Conservation (phyloP, 345 rosid genomes). For the Citrus unshiu region DNA sequence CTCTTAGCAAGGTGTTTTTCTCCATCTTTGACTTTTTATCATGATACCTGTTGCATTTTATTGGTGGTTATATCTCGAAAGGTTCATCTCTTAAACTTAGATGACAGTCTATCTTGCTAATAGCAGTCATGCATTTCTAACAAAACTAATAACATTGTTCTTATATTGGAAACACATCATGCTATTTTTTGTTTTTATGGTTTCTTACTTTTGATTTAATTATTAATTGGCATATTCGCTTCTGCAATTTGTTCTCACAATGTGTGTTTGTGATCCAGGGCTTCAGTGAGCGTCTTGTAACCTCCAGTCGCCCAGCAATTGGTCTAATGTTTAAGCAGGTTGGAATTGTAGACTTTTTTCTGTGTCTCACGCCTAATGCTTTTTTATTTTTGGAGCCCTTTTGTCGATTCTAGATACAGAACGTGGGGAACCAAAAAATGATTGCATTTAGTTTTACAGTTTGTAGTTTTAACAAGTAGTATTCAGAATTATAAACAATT, state of each 20-base stretch:
- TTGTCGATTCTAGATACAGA: not conserved
- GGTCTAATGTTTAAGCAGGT: conserved; percentile 98
- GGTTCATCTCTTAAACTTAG: conserved; percentile 1
- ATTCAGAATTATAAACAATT: not conserved
- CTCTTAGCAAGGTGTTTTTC: conserved; percentile 86
- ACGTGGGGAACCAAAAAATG: not conserved
- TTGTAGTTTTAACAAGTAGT: not conserved
- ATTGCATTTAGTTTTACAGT: not conserved
- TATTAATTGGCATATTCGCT: not conserved
- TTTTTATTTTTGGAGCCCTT: conserved; percentile 3
- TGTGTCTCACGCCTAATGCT: not conserved
- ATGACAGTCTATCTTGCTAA: not conserved
- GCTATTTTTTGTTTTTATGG: not conserved
- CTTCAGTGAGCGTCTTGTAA: conserved; percentile 87
- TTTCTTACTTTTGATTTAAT: not conserved
- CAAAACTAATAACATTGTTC: not conserved
- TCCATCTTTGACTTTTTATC: conserved; percentile 11
- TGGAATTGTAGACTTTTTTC: conserved; percentile 17
- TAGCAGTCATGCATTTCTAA: not conserved
- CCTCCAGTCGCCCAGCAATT: conserved; percentile 77
- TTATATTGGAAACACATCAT: not conserved
- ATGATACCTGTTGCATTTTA: not conserved
- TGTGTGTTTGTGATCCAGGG: conserved; percentile 54
- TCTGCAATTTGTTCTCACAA: conserved; percentile 1
- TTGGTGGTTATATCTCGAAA: not conserved